Evolutionary conservation across 768 basidiomycete species (phyloP), one percentile per base, ranked within the genome.

Genomic region (Auriscalpium orientale): DNA sequence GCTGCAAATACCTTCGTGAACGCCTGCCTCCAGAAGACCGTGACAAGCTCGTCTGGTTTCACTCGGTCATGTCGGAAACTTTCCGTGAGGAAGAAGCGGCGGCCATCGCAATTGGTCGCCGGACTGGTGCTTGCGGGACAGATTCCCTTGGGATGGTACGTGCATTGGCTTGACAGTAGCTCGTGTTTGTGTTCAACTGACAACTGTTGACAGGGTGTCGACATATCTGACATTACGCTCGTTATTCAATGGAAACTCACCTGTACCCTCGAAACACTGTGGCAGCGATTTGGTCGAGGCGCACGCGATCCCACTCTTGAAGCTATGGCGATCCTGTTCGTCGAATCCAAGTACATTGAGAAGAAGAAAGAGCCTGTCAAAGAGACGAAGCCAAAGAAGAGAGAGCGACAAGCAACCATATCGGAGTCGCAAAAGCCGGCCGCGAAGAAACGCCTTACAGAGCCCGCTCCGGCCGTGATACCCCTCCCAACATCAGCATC

Each of bases 121-220:
- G 38, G 10, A 40, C 10, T 9, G 38, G 38, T 9, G 38, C 38
- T 9, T 40, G 38, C 16, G 38, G 38, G 9, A 40, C 38, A 9
- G 38, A 40, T 40, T 40, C 38, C 38, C 9, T 40, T 16, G 38
- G 38, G 10, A 40, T 40, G 38, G 38, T 40, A 16, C 9, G 38
- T 16, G 38, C 38, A 16, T 16, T 9, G 38, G n/a, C n/a, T n/a
- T n/a, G n/a, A n/a, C n/a, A n/a, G n/a, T n/a, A n/a, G n/a, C n/a
- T n/a, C n/a, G n/a, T n/a, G n/a, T n/a, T n/a, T n/a, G 13, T 35
- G 38, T 6, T n/a, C 34, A 36, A 21, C 45, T 43, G n/a, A n/a
- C n/a, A n/a, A n/a, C n/a, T n/a, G n/a, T n/a, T n/a, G n/a, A 34
- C 52, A 74, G 74, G 71, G 73, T 6, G 61, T 76, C 38, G 69